Evolutionary conservation across 139 green algal genomes (phyloP).

Genomic region (Haematococcus sp.): DNA sequence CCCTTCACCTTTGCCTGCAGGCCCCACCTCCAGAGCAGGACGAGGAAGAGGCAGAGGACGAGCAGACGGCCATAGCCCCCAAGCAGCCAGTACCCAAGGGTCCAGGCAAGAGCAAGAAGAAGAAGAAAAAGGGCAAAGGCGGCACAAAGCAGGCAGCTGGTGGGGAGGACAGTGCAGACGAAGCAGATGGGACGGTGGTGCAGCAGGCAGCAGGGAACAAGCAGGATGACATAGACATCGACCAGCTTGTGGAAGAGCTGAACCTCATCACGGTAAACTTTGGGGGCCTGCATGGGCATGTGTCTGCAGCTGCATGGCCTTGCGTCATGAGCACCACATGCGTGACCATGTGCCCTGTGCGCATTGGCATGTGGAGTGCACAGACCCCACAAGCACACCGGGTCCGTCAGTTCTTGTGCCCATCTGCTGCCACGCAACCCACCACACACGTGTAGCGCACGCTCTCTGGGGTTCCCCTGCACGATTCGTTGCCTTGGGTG

Average conservation of each 20-base stretch:
- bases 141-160: neutral
- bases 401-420: neutral
- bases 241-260: conserved; percentile 64
- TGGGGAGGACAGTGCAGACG: neutral
- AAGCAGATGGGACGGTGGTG: neutral
- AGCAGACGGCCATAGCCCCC: neutral
- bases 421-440: too few species aligned
- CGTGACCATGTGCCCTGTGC: neutral
- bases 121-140: conserved; percentile 36
- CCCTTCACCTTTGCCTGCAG: too few species aligned
- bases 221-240: conserved; percentile 60
- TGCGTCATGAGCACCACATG: neutral
- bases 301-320: neutral
- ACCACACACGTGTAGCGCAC: too few species aligned
- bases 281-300: conserved; percentile 36
- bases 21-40: neutral
- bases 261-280: conserved; percentile 43
- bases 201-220: neutral
- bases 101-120: conserved; percentile 24
- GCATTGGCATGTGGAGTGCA: neutral
- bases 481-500: neutral
- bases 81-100: conserved; percentile 10
- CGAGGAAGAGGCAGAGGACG: conserved; percentile 3
- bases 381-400: neutral
- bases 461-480: too few species aligned